Evolutionary conservation across 1,284 basidiomycete species (phyloP), one percentile per base, ranked within the genome.

Genomic region (Irpex rosettiformis): DNA sequence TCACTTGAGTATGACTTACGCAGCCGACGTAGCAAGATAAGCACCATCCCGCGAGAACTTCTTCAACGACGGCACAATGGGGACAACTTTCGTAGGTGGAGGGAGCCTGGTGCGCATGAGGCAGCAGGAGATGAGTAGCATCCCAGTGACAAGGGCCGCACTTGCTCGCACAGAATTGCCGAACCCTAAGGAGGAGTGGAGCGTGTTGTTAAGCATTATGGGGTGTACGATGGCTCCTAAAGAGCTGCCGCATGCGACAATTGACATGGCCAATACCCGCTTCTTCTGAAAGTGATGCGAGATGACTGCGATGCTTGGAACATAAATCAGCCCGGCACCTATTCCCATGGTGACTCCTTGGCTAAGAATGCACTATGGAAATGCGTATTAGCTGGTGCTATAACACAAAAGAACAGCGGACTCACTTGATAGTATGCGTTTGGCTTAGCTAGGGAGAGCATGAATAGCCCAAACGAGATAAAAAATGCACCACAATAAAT

Each of bases 301-400:
- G 28, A 81, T 72, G 61, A 82, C 73, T 54, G 72, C 76, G 57
- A 83, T 68, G 3, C 80, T 80, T 0, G 81, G 81, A 43, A 82
- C 70, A 66, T 80, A 82, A n/a, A 82, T 70, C 27, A 82, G 65
- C 4, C 77, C 75, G 62, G 78, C 77, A 6, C 77, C 80, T 22
- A 82, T 65, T 3, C 81, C 81, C 68, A 79, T 77, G n/a, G 79
- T 81, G 24, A 83, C 67, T 16, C 72, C 80, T 65, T 83, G 81
- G 1, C 77, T 71, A 22, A 83, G 73, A 65, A 82, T 82, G 43
- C 80, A 73, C 79, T 81, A 59, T 43, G 48, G 40, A 48, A 42
- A 22, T 29, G 42, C 21, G 56, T 42, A 25, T n/a, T 13, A 55
- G n/a, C 5, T 28, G 28, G 22, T 52, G 10, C 21, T 4, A 16